Evolutionary conservation across 257 asterid genomes (phyloP).

Genomic region (Lavandula angustifolia): DNA sequence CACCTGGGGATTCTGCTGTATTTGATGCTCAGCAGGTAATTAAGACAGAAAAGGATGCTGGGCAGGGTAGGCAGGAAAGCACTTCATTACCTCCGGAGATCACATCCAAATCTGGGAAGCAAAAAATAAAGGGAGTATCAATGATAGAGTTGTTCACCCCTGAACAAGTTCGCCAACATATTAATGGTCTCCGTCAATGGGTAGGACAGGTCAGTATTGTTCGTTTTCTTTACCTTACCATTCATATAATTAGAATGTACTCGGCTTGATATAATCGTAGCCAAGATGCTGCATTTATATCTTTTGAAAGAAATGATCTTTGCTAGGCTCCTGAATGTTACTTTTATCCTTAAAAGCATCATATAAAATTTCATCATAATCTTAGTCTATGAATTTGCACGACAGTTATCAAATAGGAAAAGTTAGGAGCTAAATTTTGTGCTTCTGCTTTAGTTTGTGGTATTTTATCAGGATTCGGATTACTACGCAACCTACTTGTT

Average conservation of each 20-base stretch:
- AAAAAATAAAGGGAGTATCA: slow-evolving; percentile 89
- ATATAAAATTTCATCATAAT: slow-evolving; percentile 8
- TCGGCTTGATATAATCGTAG: slow-evolving; percentile 21
- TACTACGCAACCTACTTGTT: background rate
- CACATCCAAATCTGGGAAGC: slow-evolving; percentile 86
- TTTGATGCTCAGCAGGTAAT: slow-evolving; percentile 46
- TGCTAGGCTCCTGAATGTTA: slow-evolving; percentile 5
- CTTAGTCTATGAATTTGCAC: background rate
- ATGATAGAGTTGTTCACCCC: slow-evolving; percentile 92
- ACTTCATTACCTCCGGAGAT: slow-evolving; percentile 51
- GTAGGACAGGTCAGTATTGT: slow-evolving; percentile 86
- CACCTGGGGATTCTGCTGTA: slow-evolving; percentile 43
- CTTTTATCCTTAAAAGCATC: background rate
- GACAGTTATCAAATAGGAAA: background rate
- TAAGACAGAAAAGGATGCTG: slow-evolving; percentile 62
- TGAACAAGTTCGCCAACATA: slow-evolving; percentile 83
- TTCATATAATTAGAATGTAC: slow-evolving; percentile 9
- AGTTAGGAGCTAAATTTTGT: background rate
- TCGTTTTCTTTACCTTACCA: slow-evolving; percentile 20
- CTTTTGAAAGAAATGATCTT: slow-evolving; percentile 17
- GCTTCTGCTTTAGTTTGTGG: background rate
- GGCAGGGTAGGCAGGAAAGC: slow-evolving; percentile 55
- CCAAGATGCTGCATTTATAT: slow-evolving; percentile 14
- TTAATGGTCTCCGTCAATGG: slow-evolving; percentile 90
- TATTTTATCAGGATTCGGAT: slow-evolving; percentile 4